Evolutionary conservation across 768 basidiomycete species (phyloP).

Genomic region (Piloderma croceum): DNA sequence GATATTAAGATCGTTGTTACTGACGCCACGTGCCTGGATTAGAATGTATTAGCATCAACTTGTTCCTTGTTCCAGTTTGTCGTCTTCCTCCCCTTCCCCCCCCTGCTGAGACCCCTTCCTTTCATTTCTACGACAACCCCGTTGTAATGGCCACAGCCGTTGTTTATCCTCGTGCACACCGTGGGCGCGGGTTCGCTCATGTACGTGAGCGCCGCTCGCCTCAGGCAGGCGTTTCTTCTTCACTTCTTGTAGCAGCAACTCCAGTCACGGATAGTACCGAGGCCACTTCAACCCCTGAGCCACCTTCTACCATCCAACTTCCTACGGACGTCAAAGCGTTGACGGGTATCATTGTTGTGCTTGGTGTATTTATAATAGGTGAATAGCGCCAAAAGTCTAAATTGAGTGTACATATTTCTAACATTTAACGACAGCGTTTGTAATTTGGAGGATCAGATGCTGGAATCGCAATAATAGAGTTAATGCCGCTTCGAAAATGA

Average conservation of each 20-base stretch:
- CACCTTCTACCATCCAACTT: conserved; percentile 8
- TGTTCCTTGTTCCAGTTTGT: neutral
- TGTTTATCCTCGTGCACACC: conserved; percentile 2
- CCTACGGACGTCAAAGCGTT: conserved; percentile 20
- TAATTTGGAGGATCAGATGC: no score
- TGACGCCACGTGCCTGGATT: no score
- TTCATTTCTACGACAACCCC: conserved; percentile 5
- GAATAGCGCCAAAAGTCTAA: conserved; percentile 1
- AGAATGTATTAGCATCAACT: no score
- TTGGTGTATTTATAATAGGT: conserved; percentile 25
- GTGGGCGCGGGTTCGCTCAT: conserved; percentile 11
- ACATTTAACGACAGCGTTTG: no score
- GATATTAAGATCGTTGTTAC: no score
- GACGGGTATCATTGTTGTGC: conserved; percentile 14
- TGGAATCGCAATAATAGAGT: no score
- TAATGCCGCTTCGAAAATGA: no score
- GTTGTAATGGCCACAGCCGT: conserved; percentile 5
- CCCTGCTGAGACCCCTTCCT: conserved; percentile 2
- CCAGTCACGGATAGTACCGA: neutral
- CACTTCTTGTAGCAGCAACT: conserved; percentile 1
- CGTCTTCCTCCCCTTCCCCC: conserved; percentile 12
- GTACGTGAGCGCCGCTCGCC: conserved; percentile 1
- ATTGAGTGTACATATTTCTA: conserved; percentile 7
- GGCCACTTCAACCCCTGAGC: neutral
- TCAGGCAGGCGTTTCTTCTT: neutral